phyloP scores from a whole-genome alignment of 2,329 filamentous ascomycete species.

The Lasiodiplodia gonubiensis region DNA sequence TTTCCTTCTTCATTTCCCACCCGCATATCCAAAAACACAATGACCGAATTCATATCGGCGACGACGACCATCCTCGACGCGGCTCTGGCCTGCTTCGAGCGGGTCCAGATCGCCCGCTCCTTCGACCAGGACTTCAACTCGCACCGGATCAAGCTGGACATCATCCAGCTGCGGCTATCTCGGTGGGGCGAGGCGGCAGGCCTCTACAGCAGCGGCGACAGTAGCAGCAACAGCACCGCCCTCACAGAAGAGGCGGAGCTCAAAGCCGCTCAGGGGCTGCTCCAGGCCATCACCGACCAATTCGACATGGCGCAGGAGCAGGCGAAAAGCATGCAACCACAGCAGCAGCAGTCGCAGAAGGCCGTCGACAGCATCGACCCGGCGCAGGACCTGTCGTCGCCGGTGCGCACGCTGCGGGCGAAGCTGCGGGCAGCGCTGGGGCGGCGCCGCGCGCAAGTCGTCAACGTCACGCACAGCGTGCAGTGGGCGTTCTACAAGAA shows the following conservation, averaged over 20 bases:
- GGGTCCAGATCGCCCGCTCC: slow-evolving; percentile 1
- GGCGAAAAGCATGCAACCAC: not conserved
- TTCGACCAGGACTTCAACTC: not conserved
- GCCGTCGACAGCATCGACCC: not conserved
- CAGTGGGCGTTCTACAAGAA: slow-evolving; percentile 15
- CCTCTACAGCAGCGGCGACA: not conserved
- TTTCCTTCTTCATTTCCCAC: too few relatives aligned
- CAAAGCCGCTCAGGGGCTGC: too few relatives aligned
- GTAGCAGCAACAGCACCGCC: too few relatives aligned
- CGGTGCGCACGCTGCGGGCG: not conserved
- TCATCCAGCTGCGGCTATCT: slow-evolving; percentile 1
- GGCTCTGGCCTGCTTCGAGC: not conserved
- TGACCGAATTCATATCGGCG: too few relatives aligned
- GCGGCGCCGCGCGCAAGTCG: not conserved
- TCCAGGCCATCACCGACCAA: too few relatives aligned
- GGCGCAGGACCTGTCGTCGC: not conserved
- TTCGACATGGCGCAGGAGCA: too few relatives aligned
- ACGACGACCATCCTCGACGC: not conserved
- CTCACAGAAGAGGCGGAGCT: not conserved
- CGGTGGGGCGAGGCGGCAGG: slow-evolving; percentile 9
- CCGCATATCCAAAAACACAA: too few relatives aligned
- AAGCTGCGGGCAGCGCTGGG: not conserved
- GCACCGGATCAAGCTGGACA: slow-evolving; percentile 3
- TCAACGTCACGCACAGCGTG: not conserved
- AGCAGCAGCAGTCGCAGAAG: not conserved